Evolutionary conservation across 768 basidiomycete species (phyloP).

Genomic region (Tylopilus felleus): DNA sequence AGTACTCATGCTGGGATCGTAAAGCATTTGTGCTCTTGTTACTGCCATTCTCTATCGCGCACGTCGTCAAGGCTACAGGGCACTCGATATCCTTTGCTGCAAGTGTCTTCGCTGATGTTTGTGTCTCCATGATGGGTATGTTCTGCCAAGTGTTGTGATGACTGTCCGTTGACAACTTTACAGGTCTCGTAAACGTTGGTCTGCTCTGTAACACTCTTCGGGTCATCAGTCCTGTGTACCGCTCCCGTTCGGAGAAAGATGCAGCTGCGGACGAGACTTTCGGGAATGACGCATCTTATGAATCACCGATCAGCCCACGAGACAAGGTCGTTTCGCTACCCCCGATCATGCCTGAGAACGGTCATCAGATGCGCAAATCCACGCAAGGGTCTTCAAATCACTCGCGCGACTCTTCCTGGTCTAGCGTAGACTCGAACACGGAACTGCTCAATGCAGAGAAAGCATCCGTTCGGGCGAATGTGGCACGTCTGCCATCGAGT

Average conservation of each 20-base stretch:
- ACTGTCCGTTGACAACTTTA: conserved; percentile 1
- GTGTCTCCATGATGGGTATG: conserved; percentile 55
- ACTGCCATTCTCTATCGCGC: conserved; percentile 55
- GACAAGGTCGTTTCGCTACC: neutral
- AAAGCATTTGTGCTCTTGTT: conserved; percentile 59
- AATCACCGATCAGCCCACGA: conserved; percentile 16
- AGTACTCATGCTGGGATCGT: conserved; percentile 4
- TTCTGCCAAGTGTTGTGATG: neutral
- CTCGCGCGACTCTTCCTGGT: conserved; percentile 10
- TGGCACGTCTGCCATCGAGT: neutral
- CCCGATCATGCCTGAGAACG: neutral
- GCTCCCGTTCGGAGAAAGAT: conserved; percentile 14
- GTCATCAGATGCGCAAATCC: neutral
- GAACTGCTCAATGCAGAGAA: conserved; percentile 12
- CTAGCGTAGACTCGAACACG: conserved; percentile 19
- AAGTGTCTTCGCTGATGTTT: conserved; percentile 48
- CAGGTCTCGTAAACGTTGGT: conserved; percentile 62
- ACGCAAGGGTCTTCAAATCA: conserved; percentile 4
- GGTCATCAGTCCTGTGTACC: conserved; percentile 53
- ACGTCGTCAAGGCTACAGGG: conserved; percentile 47
- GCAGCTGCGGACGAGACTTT: conserved; percentile 20
- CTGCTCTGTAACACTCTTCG: conserved; percentile 70
- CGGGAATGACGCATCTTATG: conserved; percentile 21
- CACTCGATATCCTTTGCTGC: conserved; percentile 43
- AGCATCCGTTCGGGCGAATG: conserved; percentile 3